Conservation (phyloP, 31 red algal species). For the Bonnemaisonia californica region DNA sequence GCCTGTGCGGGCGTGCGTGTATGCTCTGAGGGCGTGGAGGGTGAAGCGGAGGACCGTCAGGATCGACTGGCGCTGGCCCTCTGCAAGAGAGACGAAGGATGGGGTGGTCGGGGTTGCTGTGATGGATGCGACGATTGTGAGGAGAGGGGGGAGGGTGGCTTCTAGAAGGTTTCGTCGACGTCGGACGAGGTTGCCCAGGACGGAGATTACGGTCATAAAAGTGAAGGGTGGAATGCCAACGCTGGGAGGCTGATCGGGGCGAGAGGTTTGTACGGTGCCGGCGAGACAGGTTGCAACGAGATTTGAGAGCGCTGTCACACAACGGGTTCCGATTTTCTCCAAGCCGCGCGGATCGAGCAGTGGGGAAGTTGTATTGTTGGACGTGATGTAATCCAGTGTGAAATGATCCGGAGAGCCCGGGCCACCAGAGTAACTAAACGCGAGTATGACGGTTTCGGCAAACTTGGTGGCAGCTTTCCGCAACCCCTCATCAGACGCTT, state of each 20-base stretch:
- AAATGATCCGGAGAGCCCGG: slow-evolving; percentile 68
- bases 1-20: slow-evolving; percentile 37
- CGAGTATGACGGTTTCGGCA: slow-evolving; percentile 62
- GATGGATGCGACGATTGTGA: slow-evolving; percentile 39
- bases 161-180: slow-evolving; percentile 51
- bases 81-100: slow-evolving; percentile 33
- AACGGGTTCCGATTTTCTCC: slow-evolving; percentile 43
- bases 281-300: slow-evolving; percentile 35
- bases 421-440: slow-evolving; percentile 65
- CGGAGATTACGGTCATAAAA: slow-evolving; percentile 69
- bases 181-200: slow-evolving; percentile 63
- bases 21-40: slow-evolving; percentile 35
- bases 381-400: slow-evolving; percentile 62
- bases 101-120: slow-evolving; percentile 1
- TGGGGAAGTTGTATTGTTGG: slow-evolving; percentile 25
- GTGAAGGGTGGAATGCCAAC: slow-evolving; percentile 43
- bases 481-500: slow-evolving; percentile 54
- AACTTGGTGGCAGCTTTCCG: slow-evolving; percentile 64
- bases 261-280: slow-evolving; percentile 34
- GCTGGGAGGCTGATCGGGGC: slow-evolving; percentile 4
- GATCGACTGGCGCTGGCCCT: slow-evolving; percentile 53
- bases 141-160: slow-evolving; percentile 62
- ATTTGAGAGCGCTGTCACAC: slow-evolving; percentile 43
- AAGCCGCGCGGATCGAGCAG: slow-evolving; percentile 35
- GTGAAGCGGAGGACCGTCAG: slow-evolving; percentile 45